These are phyloP conservation scores for Leptodontidium sp. DNA, from an alignment of 2,329 filamentous ascomycete genomes.

Conservation along the genomic window DNA sequence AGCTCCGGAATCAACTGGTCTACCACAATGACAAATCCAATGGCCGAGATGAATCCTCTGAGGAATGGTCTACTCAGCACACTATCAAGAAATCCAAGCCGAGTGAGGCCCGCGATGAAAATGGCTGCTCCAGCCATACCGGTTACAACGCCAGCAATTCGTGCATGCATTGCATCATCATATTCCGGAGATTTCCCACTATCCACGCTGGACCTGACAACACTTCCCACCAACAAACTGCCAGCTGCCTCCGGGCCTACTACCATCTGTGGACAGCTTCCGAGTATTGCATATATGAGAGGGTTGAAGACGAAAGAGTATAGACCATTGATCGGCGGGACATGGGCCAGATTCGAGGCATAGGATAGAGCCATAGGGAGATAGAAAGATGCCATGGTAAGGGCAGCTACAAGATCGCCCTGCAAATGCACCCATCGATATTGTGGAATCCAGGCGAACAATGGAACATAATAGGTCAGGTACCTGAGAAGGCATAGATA, in stretches of 20 bases:
- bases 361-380: constrained; percentile 96
- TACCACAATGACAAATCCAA: constrained; percentile 94
- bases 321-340: constrained; percentile 91
- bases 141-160: constrained; percentile 87
- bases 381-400: constrained; percentile 99
- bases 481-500: constrained; percentile 64
- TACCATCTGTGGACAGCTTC: constrained; percentile 91
- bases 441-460: constrained; percentile 88
- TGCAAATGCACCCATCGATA: constrained; percentile 84
- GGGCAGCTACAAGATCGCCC: constrained; percentile 85
- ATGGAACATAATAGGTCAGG: constrained; percentile 90
- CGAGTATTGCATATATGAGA: constrained; percentile 87
- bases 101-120: constrained; percentile 82
- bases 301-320: constrained; percentile 96
- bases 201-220: constrained; percentile 81
- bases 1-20: constrained; percentile 94
- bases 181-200: constrained; percentile 70
- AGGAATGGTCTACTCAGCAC: constrained; percentile 93
- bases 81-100: constrained; percentile 92
- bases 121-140: constrained; percentile 89
- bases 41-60: constrained; percentile 94
- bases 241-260: constrained; percentile 95
- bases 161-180: constrained; percentile 73
- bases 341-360: constrained; percentile 89
- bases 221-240: constrained; percentile 86